Conservation (phyloP, 2,329 filamentous ascomycete species). For the Alternaria consortialis region DNA sequence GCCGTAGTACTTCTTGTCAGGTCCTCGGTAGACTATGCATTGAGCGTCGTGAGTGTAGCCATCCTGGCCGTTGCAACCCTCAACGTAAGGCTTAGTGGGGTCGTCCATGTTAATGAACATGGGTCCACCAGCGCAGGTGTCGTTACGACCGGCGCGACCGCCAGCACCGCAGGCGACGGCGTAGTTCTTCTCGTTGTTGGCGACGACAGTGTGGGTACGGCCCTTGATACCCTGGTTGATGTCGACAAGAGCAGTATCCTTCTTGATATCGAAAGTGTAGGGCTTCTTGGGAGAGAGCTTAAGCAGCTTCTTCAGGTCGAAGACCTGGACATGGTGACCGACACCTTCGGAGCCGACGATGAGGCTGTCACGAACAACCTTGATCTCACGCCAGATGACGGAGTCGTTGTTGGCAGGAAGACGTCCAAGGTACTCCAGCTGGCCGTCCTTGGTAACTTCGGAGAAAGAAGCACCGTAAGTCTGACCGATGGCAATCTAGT, state of each 20-base stretch:
- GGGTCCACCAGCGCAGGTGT: slow-evolving; percentile 60
- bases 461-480: slow-evolving; percentile 65
- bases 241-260: slow-evolving; percentile 43
- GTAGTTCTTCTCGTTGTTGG: slow-evolving; percentile 47
- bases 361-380: slow-evolving; percentile 52
- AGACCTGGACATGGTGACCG: slow-evolving; percentile 67
- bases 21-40: slow-evolving; percentile 65
- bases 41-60: slow-evolving; percentile 70
- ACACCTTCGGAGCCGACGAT: slow-evolving; percentile 52
- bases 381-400: slow-evolving; percentile 64
- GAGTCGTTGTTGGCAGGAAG: slow-evolving; percentile 57
- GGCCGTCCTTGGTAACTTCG: slow-evolving; percentile 60
- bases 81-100: slow-evolving; percentile 54
- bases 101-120: slow-evolving; percentile 68
- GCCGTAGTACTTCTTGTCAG: slow-evolving; percentile 59
- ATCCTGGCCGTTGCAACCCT: slow-evolving; percentile 64
- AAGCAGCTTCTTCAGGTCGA: slow-evolving; percentile 62
- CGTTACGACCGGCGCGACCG: slow-evolving; percentile 41
- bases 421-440: slow-evolving; percentile 63
- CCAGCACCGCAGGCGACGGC: slow-evolving; percentile 46
- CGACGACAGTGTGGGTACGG: slow-evolving; percentile 49
- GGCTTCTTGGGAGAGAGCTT: slow-evolving; percentile 45
- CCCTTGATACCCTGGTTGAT: slow-evolving; percentile 38
- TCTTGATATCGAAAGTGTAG: slow-evolving; percentile 39
- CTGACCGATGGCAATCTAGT: slow-evolving; percentile 60